Percentiles rank a stretch among this genome's conserved stretches.
phyloP scores from a whole-genome alignment of 2,329 filamentous ascomycete species.

The Cordyceps cicadae region DNA sequence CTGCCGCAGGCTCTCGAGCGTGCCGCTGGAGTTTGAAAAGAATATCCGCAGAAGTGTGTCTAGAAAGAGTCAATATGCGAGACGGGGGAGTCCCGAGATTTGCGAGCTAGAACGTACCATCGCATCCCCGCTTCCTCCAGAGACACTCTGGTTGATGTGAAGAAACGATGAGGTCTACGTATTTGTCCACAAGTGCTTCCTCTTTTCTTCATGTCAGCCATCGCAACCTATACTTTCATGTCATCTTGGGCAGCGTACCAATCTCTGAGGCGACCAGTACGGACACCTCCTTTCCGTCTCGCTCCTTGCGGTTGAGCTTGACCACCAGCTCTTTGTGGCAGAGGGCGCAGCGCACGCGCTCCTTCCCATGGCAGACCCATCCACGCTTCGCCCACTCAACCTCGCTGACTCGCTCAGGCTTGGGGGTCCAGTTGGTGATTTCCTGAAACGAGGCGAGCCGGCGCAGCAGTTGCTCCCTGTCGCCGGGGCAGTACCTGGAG shows the following conservation, averaged over 20 bases:
- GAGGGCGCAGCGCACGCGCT: conserved; percentile 76
- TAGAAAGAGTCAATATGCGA: conserved; percentile 20
- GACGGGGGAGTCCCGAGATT: too few species aligned
- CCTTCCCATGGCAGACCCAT: conserved; percentile 77
- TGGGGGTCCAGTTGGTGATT: conserved; percentile 87
- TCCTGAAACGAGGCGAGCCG: conserved; percentile 83
- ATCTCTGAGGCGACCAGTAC: conserved; percentile 54
- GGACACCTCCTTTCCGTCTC: conserved; percentile 45
- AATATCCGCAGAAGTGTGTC: conserved; percentile 54
- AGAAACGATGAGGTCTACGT: conserved; percentile 61
- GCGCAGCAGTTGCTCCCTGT: conserved; percentile 72
- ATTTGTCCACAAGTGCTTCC: conserved; percentile 66
- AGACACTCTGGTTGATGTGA: conserved; percentile 76
- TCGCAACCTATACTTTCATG: background rate
- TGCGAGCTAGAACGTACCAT: conserved; percentile 48
- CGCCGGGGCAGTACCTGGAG: conserved; percentile 76
- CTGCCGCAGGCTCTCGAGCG: conserved; percentile 48
- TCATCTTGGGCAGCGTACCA: conserved; percentile 20
- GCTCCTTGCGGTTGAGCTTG: conserved; percentile 57
- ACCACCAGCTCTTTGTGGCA: conserved; percentile 81
- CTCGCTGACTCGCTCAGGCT: conserved; percentile 77
- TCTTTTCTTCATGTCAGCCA: conserved; percentile 28
- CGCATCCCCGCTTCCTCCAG: conserved; percentile 83
- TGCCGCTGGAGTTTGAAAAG: conserved; percentile 51
- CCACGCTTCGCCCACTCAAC: conserved; percentile 91